Conservation (phyloP, 352 stramenopile species). For the Phytophthora cactorum region DNA sequence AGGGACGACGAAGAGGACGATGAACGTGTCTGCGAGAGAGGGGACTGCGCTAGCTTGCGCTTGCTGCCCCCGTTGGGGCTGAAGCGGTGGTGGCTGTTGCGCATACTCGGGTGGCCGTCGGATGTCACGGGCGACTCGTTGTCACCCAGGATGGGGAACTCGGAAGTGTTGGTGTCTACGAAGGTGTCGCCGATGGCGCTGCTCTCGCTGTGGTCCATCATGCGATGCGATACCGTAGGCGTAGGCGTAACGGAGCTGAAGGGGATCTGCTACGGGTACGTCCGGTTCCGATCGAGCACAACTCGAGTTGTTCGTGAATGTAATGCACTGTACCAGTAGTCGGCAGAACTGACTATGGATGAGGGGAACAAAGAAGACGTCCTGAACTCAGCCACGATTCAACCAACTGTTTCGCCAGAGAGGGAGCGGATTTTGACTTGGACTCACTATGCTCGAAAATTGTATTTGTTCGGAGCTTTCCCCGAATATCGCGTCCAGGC, state of each 20-base stretch:
- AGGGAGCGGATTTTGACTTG: slow-evolving; percentile 11
- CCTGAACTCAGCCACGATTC: slow-evolving; percentile 14
- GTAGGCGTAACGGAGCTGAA: slow-evolving; percentile 12
- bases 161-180: slow-evolving; percentile 34
- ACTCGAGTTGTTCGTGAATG: slow-evolving; percentile 9
- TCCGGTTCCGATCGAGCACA: slow-evolving; percentile 16
- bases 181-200: slow-evolving; percentile 19
- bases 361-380: slow-evolving; percentile 19
- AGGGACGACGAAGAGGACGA: slow-evolving; percentile 29
- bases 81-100: slow-evolving; percentile 19
- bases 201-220: slow-evolving; percentile 29
- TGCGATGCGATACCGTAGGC: slow-evolving; percentile 9
- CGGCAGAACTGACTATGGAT: slow-evolving; percentile 19
- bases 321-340: slow-evolving; percentile 7
- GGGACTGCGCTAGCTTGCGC: slow-evolving; percentile 32
- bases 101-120: slow-evolving; percentile 35
- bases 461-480: slow-evolving; percentile 20
- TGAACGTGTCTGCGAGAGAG: slow-evolving; percentile 35
- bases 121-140: slow-evolving; percentile 34
- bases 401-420: slow-evolving; percentile 18
- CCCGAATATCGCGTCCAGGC: slow-evolving; percentile 17
- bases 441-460: slow-evolving; percentile 17
- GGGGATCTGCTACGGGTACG: slow-evolving; percentile 21
- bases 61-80: slow-evolving; percentile 27
- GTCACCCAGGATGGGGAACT: slow-evolving; percentile 43